A percentile compares a stretch with the other conserved stretches of the same genome.
These are phyloP conservation scores for Aphanomyces astaci DNA, from an alignment of 352 stramenopile genomes.

Conservation along the genomic window DNA sequence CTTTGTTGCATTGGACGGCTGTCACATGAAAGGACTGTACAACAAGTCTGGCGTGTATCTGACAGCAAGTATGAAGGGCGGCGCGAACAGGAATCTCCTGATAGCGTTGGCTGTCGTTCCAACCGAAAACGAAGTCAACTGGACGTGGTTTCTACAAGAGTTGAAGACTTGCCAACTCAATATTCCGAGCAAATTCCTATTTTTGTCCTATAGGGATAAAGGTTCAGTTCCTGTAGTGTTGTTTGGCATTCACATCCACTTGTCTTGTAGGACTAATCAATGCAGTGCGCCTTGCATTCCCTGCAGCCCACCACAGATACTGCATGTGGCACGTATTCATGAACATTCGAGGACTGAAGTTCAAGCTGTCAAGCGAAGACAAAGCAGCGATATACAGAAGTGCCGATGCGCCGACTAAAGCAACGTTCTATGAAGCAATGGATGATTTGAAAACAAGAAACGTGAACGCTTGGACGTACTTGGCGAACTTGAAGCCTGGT, in stretches of 20 bases:
- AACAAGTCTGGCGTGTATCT: neutral
- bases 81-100: neutral
- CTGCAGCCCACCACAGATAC: neutral
- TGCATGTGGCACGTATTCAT: neutral
- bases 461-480: neutral
- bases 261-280: neutral
- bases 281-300: neutral
- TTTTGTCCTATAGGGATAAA: neutral
- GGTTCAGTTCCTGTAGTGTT: neutral
- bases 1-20: neutral
- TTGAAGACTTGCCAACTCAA: neutral
- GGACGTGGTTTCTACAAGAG: neutral
- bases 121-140: neutral
- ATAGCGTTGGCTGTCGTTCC: neutral
- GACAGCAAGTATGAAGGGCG: neutral
- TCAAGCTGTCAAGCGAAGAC: neutral
- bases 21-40: neutral
- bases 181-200: neutral
- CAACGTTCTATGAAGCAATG: neutral
- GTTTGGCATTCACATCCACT: neutral
- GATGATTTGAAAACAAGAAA: neutral
- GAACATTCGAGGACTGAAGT: neutral
- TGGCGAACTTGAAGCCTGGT: neutral
- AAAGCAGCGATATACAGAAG: neutral
- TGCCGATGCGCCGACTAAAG: neutral